Conservation (phyloP, 208 protist species). For the Wallacemonas collosoma region DNA sequence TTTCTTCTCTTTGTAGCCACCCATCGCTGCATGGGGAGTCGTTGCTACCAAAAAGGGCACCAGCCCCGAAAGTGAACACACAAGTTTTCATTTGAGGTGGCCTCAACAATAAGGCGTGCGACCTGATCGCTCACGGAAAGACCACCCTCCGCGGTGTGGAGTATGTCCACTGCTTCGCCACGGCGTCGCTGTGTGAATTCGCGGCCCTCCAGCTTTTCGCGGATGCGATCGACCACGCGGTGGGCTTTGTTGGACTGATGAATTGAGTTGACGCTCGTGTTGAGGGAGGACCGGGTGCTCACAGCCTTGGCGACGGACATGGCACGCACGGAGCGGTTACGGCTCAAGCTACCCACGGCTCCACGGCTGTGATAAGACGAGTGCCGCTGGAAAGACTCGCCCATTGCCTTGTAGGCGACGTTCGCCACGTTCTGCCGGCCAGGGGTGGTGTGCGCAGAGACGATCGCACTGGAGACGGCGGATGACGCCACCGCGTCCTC, state of each 20-base stretch:
- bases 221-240: slow-evolving; percentile 96
- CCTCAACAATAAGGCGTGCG: slow-evolving; percentile 95
- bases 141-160: slow-evolving; percentile 41
- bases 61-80: slow-evolving; percentile 99
- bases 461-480: slow-evolving; percentile 7
- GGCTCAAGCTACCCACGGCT: slow-evolving; percentile 24
- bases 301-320: neutral
- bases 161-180: slow-evolving; percentile 18
- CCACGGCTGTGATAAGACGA: slow-evolving; percentile 23
- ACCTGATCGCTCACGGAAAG: slow-evolving; percentile 90
- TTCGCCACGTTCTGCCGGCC: slow-evolving; percentile 28
- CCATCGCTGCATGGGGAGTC: no score
- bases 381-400: slow-evolving; percentile 42
- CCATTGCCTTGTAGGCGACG: slow-evolving; percentile 40
- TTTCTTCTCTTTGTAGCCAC: slow-evolving; percentile 15
- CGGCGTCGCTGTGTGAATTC: slow-evolving; percentile 89
- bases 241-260: slow-evolving; percentile 94
- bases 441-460: neutral
- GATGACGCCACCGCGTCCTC: slow-evolving; percentile 27
- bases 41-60: slow-evolving; percentile 97
- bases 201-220: slow-evolving; percentile 97
- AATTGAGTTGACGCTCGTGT: slow-evolving; percentile 19
- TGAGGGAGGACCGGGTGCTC: slow-evolving; percentile 20
- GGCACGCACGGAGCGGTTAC: slow-evolving; percentile 18
- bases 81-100: slow-evolving; percentile 98